Percentiles rank a stretch among this genome's conserved stretches.
phyloP scores from a whole-genome alignment of 352 stramenopile genomes.

The Phytophthora crassamura region DNA sequence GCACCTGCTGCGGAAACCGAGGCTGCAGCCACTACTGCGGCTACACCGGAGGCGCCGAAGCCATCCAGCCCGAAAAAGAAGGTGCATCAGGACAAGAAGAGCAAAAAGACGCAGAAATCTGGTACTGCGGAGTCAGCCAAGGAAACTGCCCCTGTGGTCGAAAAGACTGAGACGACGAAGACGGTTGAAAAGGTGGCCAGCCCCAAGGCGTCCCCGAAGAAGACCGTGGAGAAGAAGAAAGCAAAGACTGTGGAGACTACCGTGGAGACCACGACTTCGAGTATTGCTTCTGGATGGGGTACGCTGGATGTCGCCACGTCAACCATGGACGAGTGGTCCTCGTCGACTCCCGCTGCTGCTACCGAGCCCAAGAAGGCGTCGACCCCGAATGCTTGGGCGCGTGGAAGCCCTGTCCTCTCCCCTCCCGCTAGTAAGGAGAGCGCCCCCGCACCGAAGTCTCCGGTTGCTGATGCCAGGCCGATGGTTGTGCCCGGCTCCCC shows the following conservation, averaged over 20 bases:
- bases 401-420: conserved; percentile 64
- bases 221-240: conserved; percentile 44
- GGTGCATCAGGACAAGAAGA: conserved; percentile 50
- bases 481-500: conserved; percentile 66
- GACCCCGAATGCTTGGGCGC: conserved; percentile 72
- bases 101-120: conserved; percentile 41
- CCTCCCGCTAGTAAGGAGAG: conserved; percentile 31
- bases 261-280: conserved; percentile 38
- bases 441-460: conserved; percentile 37
- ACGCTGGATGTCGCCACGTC: conserved; percentile 70
- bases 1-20: conserved; percentile 22
- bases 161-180: conserved; percentile 35
- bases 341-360: conserved; percentile 36
- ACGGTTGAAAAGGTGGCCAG: conserved; percentile 41
- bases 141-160: conserved; percentile 22
- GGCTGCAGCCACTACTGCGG: conserved; percentile 8
- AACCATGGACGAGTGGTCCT: conserved; percentile 71
- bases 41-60: conserved; percentile 23
- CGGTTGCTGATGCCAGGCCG: conserved; percentile 40
- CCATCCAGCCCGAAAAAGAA: conserved; percentile 57
- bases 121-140: conserved; percentile 16
- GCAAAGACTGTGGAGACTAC: conserved; percentile 52
- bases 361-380: conserved; percentile 58
- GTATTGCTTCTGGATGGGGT: conserved; percentile 65
- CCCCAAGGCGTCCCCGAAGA: conserved; percentile 43